Percentiles rank a stretch among this genome's conserved stretches.
These are phyloP conservation scores for Pholiota adiposa DNA, from an alignment of 1,284 basidiomycete species.

Conservation along the genomic window DNA sequence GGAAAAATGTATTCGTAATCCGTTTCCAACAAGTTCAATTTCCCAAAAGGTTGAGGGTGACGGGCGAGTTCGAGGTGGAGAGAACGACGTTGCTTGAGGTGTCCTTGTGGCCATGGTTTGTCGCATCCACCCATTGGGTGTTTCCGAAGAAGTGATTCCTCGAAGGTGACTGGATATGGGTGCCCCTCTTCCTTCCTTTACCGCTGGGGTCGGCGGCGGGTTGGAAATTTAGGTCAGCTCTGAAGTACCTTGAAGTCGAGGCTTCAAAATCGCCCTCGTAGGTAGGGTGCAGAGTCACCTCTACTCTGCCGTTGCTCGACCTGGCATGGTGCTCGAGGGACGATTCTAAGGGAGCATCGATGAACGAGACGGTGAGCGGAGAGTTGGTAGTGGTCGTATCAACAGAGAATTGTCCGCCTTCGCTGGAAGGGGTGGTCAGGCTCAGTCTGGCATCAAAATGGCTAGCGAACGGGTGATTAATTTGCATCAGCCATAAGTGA, in stretches of 20 bases:
- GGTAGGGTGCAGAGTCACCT: constrained; percentile 40
- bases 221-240: not conserved
- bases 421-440: not conserved
- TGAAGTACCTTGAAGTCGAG: constrained; percentile 29
- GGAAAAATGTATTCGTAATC: no score
- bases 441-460: constrained; percentile 1
- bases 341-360: constrained; percentile 35
- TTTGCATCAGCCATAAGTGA: not conserved
- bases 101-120: not conserved
- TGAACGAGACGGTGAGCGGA: constrained; percentile 31
- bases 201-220: constrained; percentile 6
- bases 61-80: constrained; percentile 1
- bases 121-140: not conserved
- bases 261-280: constrained; percentile 47
- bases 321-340: constrained; percentile 34
- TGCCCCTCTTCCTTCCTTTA: constrained; percentile 8
- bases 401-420: not conserved
- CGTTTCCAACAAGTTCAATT: not conserved
- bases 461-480: not conserved
- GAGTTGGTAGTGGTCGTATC: constrained; percentile 8
- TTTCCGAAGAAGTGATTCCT: not conserved
- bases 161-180: not conserved
- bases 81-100: constrained; percentile 1
- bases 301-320: constrained; percentile 42
- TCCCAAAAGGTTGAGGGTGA: constrained; percentile 3